A percentile compares a stretch with the other conserved stretches of the same genome.
Conservation (phyloP, 805 yeast genomes). For the Candida wancherniae region DNA sequence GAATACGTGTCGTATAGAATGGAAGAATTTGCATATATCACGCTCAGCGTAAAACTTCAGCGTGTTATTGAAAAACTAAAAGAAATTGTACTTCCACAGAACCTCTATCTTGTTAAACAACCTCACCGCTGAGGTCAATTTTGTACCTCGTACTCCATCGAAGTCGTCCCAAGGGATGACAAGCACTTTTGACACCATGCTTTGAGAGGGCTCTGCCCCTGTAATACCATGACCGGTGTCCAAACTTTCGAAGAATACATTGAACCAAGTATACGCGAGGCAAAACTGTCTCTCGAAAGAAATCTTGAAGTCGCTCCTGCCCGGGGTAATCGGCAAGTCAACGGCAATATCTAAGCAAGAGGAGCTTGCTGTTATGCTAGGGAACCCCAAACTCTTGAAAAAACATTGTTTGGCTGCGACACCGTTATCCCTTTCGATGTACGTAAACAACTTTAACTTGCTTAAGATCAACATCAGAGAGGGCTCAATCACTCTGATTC, state of each 20-base stretch:
- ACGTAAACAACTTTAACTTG: slow-evolving; percentile 11
- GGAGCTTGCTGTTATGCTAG: slow-evolving; percentile 5
- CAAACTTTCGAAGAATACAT: slow-evolving; percentile 22
- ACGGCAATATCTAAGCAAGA: slow-evolving; percentile 7
- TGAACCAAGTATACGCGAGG: slow-evolving; percentile 28
- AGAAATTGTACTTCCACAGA: slow-evolving; percentile 25
- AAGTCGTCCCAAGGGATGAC: slow-evolving; percentile 35
- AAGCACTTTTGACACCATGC: slow-evolving; percentile 5
- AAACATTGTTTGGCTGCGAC: slow-evolving; percentile 2
- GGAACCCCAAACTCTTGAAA: slow-evolving; percentile 6
- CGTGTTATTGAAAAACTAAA: no score
- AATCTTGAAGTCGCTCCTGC: slow-evolving; percentile 16
- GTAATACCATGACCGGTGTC: slow-evolving; percentile 2
- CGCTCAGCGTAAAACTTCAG: no score
- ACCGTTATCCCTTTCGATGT: slow-evolving; percentile 6
- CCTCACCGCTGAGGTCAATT: slow-evolving; percentile 43
- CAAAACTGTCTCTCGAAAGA: slow-evolving; percentile 10
- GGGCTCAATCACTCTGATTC: slow-evolving; percentile 9
- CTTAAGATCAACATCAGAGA: slow-evolving; percentile 9
- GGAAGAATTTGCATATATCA: no score
- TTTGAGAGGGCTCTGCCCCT: no score
- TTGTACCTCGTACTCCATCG: slow-evolving; percentile 66
- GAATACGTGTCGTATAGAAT: no score
- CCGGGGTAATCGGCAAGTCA: slow-evolving; percentile 6
- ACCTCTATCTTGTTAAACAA: slow-evolving; percentile 49